These are phyloP conservation scores for Micromonas pusilla DNA, from an alignment of 139 green algal species.

Conservation along the genomic window DNA sequence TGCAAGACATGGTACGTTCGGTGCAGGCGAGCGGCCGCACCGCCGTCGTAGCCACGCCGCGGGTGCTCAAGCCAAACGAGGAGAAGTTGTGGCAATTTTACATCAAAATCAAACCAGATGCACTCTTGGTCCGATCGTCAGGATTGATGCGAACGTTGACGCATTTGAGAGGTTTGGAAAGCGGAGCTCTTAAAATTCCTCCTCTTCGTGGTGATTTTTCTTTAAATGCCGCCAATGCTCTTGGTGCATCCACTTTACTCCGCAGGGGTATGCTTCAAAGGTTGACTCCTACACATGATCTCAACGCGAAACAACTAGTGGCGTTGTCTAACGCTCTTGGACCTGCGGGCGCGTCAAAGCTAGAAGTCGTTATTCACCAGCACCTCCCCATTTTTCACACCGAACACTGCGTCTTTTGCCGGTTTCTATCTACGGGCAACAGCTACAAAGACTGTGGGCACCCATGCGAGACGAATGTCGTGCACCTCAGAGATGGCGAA, in stretches of 20 bases:
- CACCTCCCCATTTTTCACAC: conserved; percentile 87
- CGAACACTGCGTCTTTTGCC: conserved; percentile 77
- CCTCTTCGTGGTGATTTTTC: conserved; percentile 70
- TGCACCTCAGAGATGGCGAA: conserved; percentile 62
- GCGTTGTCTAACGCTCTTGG: conserved; percentile 36
- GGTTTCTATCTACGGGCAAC: conserved; percentile 66
- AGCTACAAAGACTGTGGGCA: conserved; percentile 69
- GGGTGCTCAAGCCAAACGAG: conserved; percentile 73
- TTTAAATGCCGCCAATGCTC: conserved; percentile 70
- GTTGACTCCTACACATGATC: conserved; percentile 66
- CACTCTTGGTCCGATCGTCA: conserved; percentile 60
- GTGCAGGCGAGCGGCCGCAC: conserved; percentile 49
- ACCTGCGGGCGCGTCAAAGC: background rate
- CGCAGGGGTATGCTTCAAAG: conserved; percentile 32
- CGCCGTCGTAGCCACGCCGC: conserved; percentile 59
- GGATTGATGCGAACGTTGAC: background rate
- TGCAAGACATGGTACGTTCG: conserved; percentile 53
- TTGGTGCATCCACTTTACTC: conserved; percentile 57
- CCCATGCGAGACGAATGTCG: conserved; percentile 64
- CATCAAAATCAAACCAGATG: conserved; percentile 59
- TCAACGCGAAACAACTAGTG: conserved; percentile 60
- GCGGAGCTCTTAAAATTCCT: conserved; percentile 34
- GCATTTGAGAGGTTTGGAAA: background rate
- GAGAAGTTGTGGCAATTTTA: conserved; percentile 66
- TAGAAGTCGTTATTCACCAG: conserved; percentile 71